Conservation (phyloP, 495 filamentous ascomycete species). For the Podospora didyma region DNA sequence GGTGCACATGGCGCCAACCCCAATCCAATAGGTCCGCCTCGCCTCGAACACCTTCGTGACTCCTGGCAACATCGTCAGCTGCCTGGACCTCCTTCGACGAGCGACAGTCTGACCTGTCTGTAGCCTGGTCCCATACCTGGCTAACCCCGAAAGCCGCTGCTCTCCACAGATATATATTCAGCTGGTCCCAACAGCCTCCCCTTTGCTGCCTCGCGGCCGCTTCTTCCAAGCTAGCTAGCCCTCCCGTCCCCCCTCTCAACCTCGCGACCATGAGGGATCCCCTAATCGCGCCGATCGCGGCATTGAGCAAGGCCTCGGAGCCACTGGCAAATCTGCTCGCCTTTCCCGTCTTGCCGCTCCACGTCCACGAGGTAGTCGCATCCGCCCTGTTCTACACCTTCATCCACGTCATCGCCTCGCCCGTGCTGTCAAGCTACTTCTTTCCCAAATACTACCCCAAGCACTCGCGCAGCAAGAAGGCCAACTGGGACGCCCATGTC, state of each 20-base stretch:
- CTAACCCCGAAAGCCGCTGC: no score
- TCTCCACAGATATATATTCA: not conserved
- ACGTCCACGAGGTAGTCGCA: slow-evolving; percentile 83
- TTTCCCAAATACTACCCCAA: slow-evolving; percentile 70
- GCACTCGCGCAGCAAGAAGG: slow-evolving; percentile 61
- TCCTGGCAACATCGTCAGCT: not conserved
- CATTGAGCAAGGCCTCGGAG: slow-evolving; percentile 48
- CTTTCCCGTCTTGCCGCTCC: slow-evolving; percentile 71
- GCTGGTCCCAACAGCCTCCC: not conserved
- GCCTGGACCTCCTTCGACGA: not conserved
- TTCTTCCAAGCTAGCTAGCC: no score
- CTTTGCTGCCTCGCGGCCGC: no score
- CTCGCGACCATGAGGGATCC: slow-evolving; percentile 59
- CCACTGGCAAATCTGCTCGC: slow-evolving; percentile 56
- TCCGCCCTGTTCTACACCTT: slow-evolving; percentile 73
- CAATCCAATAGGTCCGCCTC: not conserved
- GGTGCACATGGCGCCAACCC: slow-evolving; percentile 16
- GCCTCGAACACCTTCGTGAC: not conserved
- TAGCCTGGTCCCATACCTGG: no score
- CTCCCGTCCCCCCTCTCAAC: not conserved
- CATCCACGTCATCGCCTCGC: slow-evolving; percentile 70
- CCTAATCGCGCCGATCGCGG: slow-evolving; percentile 55
- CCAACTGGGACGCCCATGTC: slow-evolving; percentile 97
- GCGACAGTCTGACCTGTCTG: no score
- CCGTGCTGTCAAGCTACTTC: slow-evolving; percentile 60